Conservation (phyloP, 805 yeast species). For the Metschnikowia lochheadii region DNA sequence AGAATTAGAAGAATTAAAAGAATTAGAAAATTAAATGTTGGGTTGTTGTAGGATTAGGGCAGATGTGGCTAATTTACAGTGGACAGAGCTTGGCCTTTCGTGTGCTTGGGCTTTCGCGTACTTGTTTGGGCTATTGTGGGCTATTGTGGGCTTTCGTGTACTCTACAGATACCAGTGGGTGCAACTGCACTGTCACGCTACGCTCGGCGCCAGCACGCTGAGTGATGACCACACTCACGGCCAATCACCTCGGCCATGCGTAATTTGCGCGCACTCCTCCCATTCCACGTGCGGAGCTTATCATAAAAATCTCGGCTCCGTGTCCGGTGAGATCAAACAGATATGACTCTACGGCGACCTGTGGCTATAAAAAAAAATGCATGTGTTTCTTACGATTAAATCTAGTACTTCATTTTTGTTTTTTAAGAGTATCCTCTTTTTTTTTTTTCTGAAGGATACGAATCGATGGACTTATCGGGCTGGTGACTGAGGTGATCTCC, state of each 20-base stretch:
- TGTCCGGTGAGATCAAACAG: not conserved
- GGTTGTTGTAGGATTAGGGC: not conserved
- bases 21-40: too few species aligned
- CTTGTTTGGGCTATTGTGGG: not conserved
- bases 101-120: not conserved
- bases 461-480: not conserved
- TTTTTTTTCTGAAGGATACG: too few species aligned
- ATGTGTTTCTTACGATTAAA: too few species aligned
- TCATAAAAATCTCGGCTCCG: slow-evolving; percentile 4
- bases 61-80: not conserved
- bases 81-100: too few species aligned
- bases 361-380: not conserved
- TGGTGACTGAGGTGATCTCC: not conserved
- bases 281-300: not conserved
- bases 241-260: slow-evolving; percentile 1
- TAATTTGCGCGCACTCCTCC: slow-evolving; percentile 1
- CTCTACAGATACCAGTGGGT: not conserved
- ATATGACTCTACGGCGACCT: not conserved
- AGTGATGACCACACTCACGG: slow-evolving; percentile 1
- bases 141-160: not conserved
- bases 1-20: too few species aligned
- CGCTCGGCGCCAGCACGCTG: not conserved
- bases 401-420: too few species aligned
- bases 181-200: not conserved
- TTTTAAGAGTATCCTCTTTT: too few species aligned